A percentile compares a stretch with the other conserved stretches of the same genome.
phyloP scores from a whole-genome alignment of 164 flowering plant genomes.

The Brasenia schreberi region DNA sequence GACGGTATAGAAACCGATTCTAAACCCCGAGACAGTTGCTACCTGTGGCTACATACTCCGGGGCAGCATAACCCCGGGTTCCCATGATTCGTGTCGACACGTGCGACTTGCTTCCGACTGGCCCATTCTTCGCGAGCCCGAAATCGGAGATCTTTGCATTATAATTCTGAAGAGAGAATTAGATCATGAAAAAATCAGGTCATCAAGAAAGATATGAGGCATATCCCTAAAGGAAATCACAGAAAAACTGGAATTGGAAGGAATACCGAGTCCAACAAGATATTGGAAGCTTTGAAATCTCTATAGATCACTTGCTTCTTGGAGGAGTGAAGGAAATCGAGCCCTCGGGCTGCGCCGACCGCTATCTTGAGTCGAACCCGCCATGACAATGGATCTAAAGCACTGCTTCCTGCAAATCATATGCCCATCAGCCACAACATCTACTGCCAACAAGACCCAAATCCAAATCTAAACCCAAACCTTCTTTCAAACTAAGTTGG shows the following conservation, averaged over 20 bases:
- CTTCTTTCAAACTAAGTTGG: too few relatives aligned
- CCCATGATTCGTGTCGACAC: background rate
- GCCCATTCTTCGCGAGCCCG: constrained; percentile 17
- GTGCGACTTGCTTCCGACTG: background rate
- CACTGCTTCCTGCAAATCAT: constrained; percentile 37
- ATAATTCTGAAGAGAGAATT: constrained; percentile 31
- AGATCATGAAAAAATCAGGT: background rate
- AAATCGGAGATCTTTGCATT: constrained; percentile 80
- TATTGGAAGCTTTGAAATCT: constrained; percentile 84
- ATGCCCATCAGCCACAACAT: too few relatives aligned
- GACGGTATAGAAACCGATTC: too few relatives aligned
- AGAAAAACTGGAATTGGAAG: too few relatives aligned
- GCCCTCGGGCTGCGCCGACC: constrained; percentile 79
- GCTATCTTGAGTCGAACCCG: constrained; percentile 49
- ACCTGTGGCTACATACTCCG: constrained; percentile 86
- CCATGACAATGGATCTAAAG: constrained; percentile 72
- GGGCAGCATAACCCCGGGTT: background rate
- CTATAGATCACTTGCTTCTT: constrained; percentile 67
- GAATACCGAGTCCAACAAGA: constrained; percentile 71
- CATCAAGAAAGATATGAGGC: background rate
- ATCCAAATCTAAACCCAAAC: too few relatives aligned
- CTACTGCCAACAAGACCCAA: too few relatives aligned
- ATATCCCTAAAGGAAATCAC: background rate
- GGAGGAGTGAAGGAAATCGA: constrained; percentile 63
- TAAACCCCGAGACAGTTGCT: background rate